Base-by-base conservation (phyloP, 2,329 filamentous ascomycete genomes). In the Aspergillus ibericus region DNA sequence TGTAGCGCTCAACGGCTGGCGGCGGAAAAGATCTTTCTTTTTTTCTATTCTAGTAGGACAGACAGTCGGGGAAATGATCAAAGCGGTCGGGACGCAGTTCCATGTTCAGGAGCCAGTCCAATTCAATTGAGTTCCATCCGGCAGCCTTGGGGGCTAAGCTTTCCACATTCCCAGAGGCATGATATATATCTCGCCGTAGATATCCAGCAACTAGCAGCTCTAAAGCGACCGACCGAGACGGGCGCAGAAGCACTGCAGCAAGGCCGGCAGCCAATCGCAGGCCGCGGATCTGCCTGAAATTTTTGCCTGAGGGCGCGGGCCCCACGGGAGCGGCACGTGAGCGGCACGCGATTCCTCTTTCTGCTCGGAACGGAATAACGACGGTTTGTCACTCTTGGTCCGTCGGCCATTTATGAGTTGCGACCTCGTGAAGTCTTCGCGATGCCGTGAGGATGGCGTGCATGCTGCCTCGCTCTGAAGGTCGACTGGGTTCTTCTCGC, bases 401-500 rank as follows among this genome's bases (percentile, higher is more conserved):
- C 52, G 53, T 22, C 48, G 52, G 36, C 35, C 51, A 29, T 53
- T 63, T 53, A 38, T 40, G 44, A 36, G 50, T 51, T 47, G 48
- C 48, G 48, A 46, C 36, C 44, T 56, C 49, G 60, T 47, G 38
- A 53, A 47, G 40, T 53, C 53, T 50, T 55, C 58, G 60, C 55
- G 55, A 69, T 70, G 68, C 53, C 62, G 62, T 67, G 66, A 70
- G 60, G 61, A 67, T 66, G 66, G 67, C 53, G 62, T 62, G 57
- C 49, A 64, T 62, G 60, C 55, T 66, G 61, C 66, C 56, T 65
- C 54, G 64, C 62, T 62, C 62, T 38, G 60, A 67, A 70, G 66
- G 60, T 63, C 62, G 51, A 54, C 55, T 60, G 54, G 62, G 63
- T 62, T 63, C 56, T 56, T 64, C 62, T 59, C 62, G 68, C 55